Base-by-base conservation (phyloP, 805 yeast species). In the Dipodascus geniculatus region DNA sequence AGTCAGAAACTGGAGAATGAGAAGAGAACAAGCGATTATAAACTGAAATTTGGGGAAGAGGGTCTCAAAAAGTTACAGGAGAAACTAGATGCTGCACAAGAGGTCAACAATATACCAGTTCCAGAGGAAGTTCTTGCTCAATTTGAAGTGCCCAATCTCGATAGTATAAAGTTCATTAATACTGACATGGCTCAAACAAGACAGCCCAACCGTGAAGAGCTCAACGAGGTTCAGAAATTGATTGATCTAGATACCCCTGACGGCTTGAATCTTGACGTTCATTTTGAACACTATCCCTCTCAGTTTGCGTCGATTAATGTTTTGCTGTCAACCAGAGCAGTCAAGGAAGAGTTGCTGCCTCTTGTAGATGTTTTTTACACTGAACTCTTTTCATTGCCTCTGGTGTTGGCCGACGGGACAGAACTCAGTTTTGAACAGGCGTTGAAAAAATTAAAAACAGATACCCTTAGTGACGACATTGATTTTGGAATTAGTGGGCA, bases 271-370 rank as follows among this genome's bases (percentile, higher is more conserved):
- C 66, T 90, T 42, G 82, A 80, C 57, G 65, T 90, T 51, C 93
- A 88, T 63, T 76, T 85, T 60, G 97, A 93, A 67, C 79, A 83
- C 58, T 83, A 79, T 63, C 77, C 82, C 53, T 86, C 96, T 1
- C 82, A 85, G 61, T 93, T 91, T 64, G 79, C 87, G 35, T 80
- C 85, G 14, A 73, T 89, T 20, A 79, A 81, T 55, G 64, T 87
- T 42, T 66, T 83, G 38, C 65, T 86, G 63, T 78, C 83, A 8
- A 78, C 87, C 1, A 74, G 70, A 48, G 73, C 61, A 49, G 72
- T 80, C 22, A 83, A 77, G 51, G 70, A 75, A 23, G 63, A 69
- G 1, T 69, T 83, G 16, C 70, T 89, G 52, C 84, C 86, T 1
- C 82, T 84, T 55, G 72, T 87, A 57, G 80, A 82, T 20, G 65